phyloP scores from a whole-genome alignment of 768 basidiomycete species.

The Boletus tomentosulus region DNA sequence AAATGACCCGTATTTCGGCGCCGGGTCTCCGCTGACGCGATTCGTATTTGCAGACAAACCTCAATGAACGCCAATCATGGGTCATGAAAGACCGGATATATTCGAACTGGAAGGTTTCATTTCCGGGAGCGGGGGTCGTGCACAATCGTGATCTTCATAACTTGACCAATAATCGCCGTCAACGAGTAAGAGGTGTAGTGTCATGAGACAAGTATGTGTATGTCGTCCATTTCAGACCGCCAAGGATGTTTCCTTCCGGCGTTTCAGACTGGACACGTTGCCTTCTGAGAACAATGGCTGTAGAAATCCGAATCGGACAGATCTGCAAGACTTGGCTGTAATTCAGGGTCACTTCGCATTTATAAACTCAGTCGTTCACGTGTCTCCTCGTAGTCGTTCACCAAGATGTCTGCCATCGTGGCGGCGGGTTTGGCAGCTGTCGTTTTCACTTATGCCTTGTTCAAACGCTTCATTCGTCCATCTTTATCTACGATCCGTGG shows the following conservation, averaged over 20 bases:
- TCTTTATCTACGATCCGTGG: conserved; percentile 17
- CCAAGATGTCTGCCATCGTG: not conserved
- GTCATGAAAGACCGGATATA: not conserved
- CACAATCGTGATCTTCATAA: too few species aligned
- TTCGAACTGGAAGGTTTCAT: not conserved
- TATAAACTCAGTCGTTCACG: not conserved
- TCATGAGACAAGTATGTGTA: too few species aligned
- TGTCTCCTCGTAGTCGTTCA: not conserved
- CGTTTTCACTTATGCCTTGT: conserved; percentile 1
- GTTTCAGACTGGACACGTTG: too few species aligned
- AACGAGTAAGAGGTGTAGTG: too few species aligned
- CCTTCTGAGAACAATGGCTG: too few species aligned
- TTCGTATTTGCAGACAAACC: not conserved
- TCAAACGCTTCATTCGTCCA: not conserved
- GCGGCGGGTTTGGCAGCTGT: not conserved
- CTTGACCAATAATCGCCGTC: too few species aligned
- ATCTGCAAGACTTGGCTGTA: not conserved
- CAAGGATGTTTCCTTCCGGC: too few species aligned
- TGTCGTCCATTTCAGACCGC: too few species aligned
- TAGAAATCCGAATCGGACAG: too few species aligned
- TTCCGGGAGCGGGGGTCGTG: not conserved
- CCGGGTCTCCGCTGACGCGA: not conserved
- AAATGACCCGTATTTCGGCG: not conserved
- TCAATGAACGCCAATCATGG: too few species aligned
- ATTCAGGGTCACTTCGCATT: not conserved